Evolutionary conservation across 768 basidiomycete species (phyloP), one percentile per base, ranked within the genome.

Genomic region (Mycena vulgaris): DNA sequence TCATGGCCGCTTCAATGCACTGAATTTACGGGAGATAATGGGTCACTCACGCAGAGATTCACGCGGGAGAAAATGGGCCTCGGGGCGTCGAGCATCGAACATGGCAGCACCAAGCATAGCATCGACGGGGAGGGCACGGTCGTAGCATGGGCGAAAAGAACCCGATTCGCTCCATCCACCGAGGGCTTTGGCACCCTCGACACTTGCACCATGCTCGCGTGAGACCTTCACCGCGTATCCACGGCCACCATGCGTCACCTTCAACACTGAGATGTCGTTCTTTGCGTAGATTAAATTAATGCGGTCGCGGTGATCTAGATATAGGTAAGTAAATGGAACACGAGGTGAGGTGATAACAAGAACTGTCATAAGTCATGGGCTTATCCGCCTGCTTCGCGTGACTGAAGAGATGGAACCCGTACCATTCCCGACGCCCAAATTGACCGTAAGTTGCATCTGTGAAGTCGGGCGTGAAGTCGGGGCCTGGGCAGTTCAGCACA

Each of bases 291-390:
- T 76, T 3, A 65, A 4, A 13, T 69, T 75, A 19, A 81, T 49
- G 2, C 67, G 69, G 14, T 78, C 65, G 0, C 68, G 63, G 57
- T 80, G 81, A 52, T 79, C 80, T 82, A 33, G 13, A 47, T 19
- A 33, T 21, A 5, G 25, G 19, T 63, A 48, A 68, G 31, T 35
- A 42, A 23, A 27, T 11, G n/a, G 2, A 49, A 27, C 3, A 40
- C 28, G 21, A 40, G 5, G 8, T 17, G 25, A 27, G 8, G 10
- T 16, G 23, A 13, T 8, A 13, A 21, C 0, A 74, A 77, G 64
- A 37, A 79, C 79, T 80, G 23, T 78, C 47, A 33, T 80, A 82
- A 10, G 72, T 75, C 79, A 81, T 81, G 30, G 42, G n/a, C 17
- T 55, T 42, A 2, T 28, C 27, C 5, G 47, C 16, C 14, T 51